Base-by-base conservation (phyloP, 495 filamentous ascomycete species). In the Penicillium longicatenatum region DNA sequence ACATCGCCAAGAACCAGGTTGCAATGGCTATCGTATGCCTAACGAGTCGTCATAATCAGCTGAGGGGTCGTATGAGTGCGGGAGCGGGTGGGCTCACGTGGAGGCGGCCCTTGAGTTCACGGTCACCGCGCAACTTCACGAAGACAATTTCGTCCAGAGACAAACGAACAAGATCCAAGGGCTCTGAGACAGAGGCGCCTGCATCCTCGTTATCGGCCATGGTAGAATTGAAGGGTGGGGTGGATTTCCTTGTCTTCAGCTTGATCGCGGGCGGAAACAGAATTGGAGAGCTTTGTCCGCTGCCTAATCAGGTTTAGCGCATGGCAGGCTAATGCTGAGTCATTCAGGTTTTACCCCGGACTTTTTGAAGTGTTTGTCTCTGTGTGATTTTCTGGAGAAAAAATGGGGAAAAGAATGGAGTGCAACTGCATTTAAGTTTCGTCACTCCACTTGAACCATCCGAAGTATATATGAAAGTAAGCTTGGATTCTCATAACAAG, bases 11-110 rank as follows among this genome's bases (percentile, higher is more conserved):
- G 81, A 5, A 99, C 91, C n/a, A 98, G 75, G 68, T 99, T 99
- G 84, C 94, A 98, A 71, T 99, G 94, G 65, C 90, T 94, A 70
- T 99, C 94, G 71, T 97, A 99, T 31, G 93, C 94, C 95, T 99
- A 64, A 20, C 10, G 29, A 42, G 21, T 46, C n/a, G 61, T 60
- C 41, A 62, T 44, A 37, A 52, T 65, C 62, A 66, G 59, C 52
- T 46, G 10, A 50, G 9, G 14, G 30, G 29, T 37, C 17, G 37
- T n/a, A 19, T 50, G 55, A 56, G 39, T 16, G 19, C 21, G 39
- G 19, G 31, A 30, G 29, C 37, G 30, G 35, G 35, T 41, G 16
- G 35, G 75, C 87, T 59, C 78, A 97, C 94, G 74, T 98, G 94
- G 66, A 98, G 81, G 52, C 92, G 84, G 52, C 94, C 94, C 78